phyloP scores from a whole-genome alignment of 2,329 filamentous ascomycete species.

The Ascochyta pisi region DNA sequence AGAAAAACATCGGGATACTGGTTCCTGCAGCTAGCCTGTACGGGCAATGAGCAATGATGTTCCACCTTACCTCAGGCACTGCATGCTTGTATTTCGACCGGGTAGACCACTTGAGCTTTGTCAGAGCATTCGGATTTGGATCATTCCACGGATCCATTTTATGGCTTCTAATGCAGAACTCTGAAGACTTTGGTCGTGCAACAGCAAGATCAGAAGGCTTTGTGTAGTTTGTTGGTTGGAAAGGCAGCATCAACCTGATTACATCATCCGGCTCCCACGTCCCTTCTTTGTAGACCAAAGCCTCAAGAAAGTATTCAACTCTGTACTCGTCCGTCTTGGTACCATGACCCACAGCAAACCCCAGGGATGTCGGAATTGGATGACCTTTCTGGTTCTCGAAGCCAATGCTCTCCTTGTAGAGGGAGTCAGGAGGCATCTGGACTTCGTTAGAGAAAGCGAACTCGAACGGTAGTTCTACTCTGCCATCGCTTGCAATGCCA shows the following conservation, averaged over 20 bases:
- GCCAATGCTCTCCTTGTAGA: not conserved
- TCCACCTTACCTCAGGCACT: not conserved
- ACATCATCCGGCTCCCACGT: not conserved
- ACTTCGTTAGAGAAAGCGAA: not conserved
- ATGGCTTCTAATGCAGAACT: not conserved
- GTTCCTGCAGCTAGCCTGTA: not conserved
- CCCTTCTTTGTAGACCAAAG: not conserved
- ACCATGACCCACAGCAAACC: not conserved
- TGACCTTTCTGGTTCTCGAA: conserved; percentile 7
- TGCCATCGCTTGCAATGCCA: not conserved
- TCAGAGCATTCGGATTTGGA: not conserved
- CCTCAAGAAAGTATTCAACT: not conserved
- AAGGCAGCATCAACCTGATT: not conserved
- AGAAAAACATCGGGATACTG: not conserved
- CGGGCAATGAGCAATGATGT: not conserved
- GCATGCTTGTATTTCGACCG: not conserved
- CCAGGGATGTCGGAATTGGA: not conserved
- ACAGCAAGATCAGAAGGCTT: not conserved
- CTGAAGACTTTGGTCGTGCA: not conserved
- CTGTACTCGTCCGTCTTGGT: not conserved
- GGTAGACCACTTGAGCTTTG: conserved; percentile 4
- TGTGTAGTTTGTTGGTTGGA: not conserved
- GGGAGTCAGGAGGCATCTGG: not conserved
- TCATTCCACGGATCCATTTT: not conserved
- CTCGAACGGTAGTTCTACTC: not conserved